Base-by-base conservation (phyloP, 2,329 filamentous ascomycete genomes). In the Bipolaris zeicola region DNA sequence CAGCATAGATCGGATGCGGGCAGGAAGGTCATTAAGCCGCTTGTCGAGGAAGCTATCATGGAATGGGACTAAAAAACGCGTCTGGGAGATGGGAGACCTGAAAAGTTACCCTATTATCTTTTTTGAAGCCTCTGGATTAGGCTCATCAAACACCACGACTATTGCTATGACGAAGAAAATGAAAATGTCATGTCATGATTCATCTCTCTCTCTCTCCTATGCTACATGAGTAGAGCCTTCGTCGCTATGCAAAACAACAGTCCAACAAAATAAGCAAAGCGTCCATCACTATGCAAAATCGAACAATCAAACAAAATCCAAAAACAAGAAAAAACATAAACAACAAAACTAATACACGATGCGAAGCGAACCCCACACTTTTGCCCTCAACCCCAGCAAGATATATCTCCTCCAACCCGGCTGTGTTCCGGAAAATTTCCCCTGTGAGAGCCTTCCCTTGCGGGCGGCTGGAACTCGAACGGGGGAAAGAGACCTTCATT, bases 21-120 rank as follows among this genome's bases (percentile, higher is more conserved):
- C 1, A 72, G 79, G 47, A 81, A 81, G 65, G 62, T 79, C 5
- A 76, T 81, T 18, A 66, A 77, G 48, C 79, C 79, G 2, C 78
- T 81, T 55, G 76, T 81, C 8, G 79, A 81, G 54, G 73, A 76
- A 50, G 79, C 79, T 0, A 77, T 81, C 0, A 66, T 70, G 62
- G 61, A 52, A 0, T 80, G 79, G 79, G 74, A 78, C 45, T 74
- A 49, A 62, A 10, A 14, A 18, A 7, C 24, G 4, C 14, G 16
- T 14, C 20, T n/a, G n/a, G 5, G 34, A 39, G 37, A 14, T 3
- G 6, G 13, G 24, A 10, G 38, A 41, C 20, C 6, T 26, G 18
- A 5, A 43, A 28, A 22, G n/a, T 8, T 28, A 28, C 41, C 41
- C 41, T 43, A 28, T 44, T 7, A 6, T 18, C 7, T 16, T 31